Evolutionary conservation across 805 yeast species (phyloP).

Genomic region (Schwanniomyces sp.): DNA sequence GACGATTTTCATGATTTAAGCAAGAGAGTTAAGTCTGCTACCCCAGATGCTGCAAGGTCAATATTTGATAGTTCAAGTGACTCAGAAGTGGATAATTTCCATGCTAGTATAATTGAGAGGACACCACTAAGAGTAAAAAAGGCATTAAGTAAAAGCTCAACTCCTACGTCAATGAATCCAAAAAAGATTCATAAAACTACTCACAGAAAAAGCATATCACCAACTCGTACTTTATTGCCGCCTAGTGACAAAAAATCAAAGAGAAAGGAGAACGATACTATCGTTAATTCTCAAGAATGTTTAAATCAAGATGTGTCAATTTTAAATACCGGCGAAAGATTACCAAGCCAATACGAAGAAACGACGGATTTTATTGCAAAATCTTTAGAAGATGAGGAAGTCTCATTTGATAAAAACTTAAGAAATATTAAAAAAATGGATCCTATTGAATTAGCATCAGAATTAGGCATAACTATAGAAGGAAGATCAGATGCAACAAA

Average conservation of each 20-base stretch:
- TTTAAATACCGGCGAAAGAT: background rate
- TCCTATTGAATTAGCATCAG: constrained; percentile 30
- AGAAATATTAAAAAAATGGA: constrained; percentile 12
- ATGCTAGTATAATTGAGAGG: background rate
- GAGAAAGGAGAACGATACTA: background rate
- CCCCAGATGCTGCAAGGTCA: constrained; percentile 1
- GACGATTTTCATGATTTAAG: constrained; percentile 2
- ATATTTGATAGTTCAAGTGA: constrained; percentile 6
- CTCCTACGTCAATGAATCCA: background rate
- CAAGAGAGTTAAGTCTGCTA: background rate
- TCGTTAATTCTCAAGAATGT: background rate
- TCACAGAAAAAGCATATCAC: background rate
- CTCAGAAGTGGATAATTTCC: background rate
- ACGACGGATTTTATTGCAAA: background rate
- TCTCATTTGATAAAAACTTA: constrained; percentile 22
- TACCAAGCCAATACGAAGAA: background rate
- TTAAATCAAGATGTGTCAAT: background rate
- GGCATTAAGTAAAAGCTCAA: background rate
- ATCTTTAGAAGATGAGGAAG: constrained; percentile 22
- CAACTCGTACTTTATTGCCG: background rate
- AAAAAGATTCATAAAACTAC: background rate
- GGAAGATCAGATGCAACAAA: constrained; percentile 4
- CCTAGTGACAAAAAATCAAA: background rate
- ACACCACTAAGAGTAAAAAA: background rate
- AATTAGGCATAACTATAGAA: constrained; percentile 25